Evolutionary conservation across 1,284 basidiomycete genomes (phyloP).

Genomic region (Sanghuangporus weigelae): DNA sequence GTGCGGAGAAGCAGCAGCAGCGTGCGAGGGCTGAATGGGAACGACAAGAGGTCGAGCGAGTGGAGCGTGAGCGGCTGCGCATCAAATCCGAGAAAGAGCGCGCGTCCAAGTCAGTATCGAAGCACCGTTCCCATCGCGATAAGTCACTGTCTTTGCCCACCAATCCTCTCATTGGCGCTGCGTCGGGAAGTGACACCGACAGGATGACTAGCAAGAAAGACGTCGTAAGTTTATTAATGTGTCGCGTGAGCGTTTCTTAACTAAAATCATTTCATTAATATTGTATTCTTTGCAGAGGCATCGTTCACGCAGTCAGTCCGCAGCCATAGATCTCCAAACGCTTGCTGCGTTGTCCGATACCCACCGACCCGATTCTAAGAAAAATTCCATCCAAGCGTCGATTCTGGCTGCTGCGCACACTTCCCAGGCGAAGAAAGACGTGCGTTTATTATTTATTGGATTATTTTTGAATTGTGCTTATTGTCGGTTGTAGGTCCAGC

Average conservation of each 20-base stretch:
- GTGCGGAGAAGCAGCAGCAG: background rate
- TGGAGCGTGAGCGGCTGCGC: conserved; percentile 8
- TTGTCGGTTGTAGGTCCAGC: background rate
- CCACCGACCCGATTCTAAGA: background rate
- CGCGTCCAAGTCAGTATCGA: background rate
- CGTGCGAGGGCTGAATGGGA: background rate
- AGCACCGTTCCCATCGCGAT: conserved; percentile 13
- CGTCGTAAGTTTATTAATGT: conserved; percentile 1
- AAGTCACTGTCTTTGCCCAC: conserved; percentile 6
- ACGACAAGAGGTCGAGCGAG: background rate
- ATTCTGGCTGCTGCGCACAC: background rate
- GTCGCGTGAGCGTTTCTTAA: background rate
- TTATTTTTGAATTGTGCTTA: background rate
- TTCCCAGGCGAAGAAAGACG: background rate
- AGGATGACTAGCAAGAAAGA: conserved; percentile 3
- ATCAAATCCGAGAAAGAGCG: conserved; percentile 1
- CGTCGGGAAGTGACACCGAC: conserved; percentile 15
- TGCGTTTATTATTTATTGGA: background rate
- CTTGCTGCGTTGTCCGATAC: background rate
- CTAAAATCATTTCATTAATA: background rate
- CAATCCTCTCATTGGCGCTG: background rate
- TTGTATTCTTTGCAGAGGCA: background rate
- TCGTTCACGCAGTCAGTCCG: conserved; percentile 1
- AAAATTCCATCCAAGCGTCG: background rate
- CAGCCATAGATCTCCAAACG: background rate